Base-by-base conservation (phyloP, 164 flowering plant genomes). In the Taxillus chinensis region DNA sequence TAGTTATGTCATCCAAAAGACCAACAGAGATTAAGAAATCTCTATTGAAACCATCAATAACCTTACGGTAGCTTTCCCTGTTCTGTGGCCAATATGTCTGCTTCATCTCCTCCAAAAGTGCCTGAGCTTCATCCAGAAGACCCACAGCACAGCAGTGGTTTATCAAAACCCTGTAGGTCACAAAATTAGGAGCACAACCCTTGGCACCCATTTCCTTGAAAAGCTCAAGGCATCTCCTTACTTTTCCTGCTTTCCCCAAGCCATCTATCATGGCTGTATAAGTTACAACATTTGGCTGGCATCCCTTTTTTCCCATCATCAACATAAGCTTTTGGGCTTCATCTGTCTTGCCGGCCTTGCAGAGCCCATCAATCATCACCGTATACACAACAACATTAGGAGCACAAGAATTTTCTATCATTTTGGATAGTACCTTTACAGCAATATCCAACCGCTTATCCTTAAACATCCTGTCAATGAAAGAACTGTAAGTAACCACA, bases 231-330 rank as follows among this genome's bases (percentile, higher is more conserved):
- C 93, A 71, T 74, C 73, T 80, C 40, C 81, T 77, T 43, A 90
- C 68, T 74, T 76, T 80, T 55, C 93, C 90, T 7, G 64, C 81
- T 76, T 77, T 87, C n/a, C 96, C 96, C 74, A 86, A 79, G 9
- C 98, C 96, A 79, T 92, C 95, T 8, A 90, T 85, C 81, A 92
- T 83, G 41, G 96, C 91, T 15, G 96, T 92, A 74, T 92, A 92
- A 41, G 95, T 89, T 65, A 89, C 93, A 61, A 87, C 95, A 82
- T 92, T 86, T 46, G 98, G 96, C 64, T 39, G 66, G 65, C 95
- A 86, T 7, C 90, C 91, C 63, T 86, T 87, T 62, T 86, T 90
- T 72, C 86, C 95, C 98, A 92, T 92, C 96, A 86, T 82, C 62
- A 77, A 53, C 78, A 92, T 73, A 62, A 89, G 86, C 73, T 78